Evolutionary conservation across 2,329 filamentous ascomycete species (phyloP).

Genomic region (Microcyclosporella mali): DNA sequence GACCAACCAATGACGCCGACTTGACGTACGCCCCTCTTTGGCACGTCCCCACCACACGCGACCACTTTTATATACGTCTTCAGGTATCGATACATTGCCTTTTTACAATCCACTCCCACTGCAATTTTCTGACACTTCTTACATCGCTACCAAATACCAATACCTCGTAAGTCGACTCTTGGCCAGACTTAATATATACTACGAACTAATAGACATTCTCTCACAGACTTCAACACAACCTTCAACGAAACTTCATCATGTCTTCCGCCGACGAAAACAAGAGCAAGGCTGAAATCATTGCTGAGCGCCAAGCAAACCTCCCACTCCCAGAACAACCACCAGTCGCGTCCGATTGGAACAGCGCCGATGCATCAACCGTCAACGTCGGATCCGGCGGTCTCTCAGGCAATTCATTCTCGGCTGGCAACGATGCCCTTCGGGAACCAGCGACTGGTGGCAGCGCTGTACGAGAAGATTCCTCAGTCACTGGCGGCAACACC

Average conservation of each 20-base stretch:
- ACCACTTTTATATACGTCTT: too few relatives aligned
- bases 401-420: conserved; percentile 30
- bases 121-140: neutral
- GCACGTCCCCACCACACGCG: too few relatives aligned
- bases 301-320: conserved; percentile 64
- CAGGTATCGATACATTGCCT: too few relatives aligned
- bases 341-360: conserved; percentile 71
- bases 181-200: too few relatives aligned
- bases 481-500: conserved; percentile 44
- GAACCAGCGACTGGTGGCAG: conserved; percentile 49
- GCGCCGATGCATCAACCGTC: conserved; percentile 60
- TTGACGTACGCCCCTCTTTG: too few relatives aligned
- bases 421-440: conserved; percentile 45
- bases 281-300: conserved; percentile 59
- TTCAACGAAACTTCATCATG: conserved; percentile 20
- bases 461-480: conserved; percentile 47
- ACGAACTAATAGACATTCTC: too few relatives aligned
- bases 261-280: conserved; percentile 22
- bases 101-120: neutral
- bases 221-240: neutral
- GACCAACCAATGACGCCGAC: too few relatives aligned
- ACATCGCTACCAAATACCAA: neutral
- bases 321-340: conserved; percentile 74
- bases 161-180: too few relatives aligned
- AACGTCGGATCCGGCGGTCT: conserved; percentile 60